Base-by-base conservation (phyloP, 805 yeast genomes). In the Priceomyces carsonii region DNA sequence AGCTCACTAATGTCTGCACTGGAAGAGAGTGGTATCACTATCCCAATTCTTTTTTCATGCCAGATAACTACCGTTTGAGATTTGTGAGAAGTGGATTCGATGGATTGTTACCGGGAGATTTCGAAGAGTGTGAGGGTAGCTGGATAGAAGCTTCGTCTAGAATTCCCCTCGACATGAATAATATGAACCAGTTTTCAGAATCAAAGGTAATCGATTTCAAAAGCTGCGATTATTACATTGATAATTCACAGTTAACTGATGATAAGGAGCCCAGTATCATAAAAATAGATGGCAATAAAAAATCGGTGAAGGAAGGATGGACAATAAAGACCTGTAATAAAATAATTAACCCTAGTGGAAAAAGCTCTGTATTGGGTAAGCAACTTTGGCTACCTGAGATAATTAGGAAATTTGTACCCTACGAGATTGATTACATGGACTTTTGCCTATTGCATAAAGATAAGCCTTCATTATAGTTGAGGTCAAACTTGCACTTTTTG, bases 1-100 rank as follows among this genome's bases (percentile, higher is more conserved):
- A 12, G 12, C 18, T 26, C 9, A 36, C 32, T 6, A 82, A 79
- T 45, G 82, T 91, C 0, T 91, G 98, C 59, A 71, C 85, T n/a
- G 97, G 96, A 2, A 74, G 95, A 39, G 97, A 91, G 62, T 90
- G 97, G 97, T 88, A 87, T 52, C 85, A 91, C 53, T 90, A 68
- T 59, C 96, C 98, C 7, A 80, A 85, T 1, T 89, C 96, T 0
- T 85, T 89, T 55, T 87, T 90, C 53, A 63, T 91, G 16, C 81
- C 85, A 3, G 72, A 75, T 4, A 66, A 77, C 38, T 71, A 71
- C 48, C 64, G 96, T 45, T 63, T 88, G 16, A 67, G 68, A 48
- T 91, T 87, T 57, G 77, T 85, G 7, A 65, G 71, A 37, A 80
- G 88, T 38, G 93, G 91, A 1, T 91, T 90, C 59, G 77, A 82